phyloP scores from a whole-genome alignment of 2,329 filamentous ascomycete species.

The Ophiosphaerella narmari region DNA sequence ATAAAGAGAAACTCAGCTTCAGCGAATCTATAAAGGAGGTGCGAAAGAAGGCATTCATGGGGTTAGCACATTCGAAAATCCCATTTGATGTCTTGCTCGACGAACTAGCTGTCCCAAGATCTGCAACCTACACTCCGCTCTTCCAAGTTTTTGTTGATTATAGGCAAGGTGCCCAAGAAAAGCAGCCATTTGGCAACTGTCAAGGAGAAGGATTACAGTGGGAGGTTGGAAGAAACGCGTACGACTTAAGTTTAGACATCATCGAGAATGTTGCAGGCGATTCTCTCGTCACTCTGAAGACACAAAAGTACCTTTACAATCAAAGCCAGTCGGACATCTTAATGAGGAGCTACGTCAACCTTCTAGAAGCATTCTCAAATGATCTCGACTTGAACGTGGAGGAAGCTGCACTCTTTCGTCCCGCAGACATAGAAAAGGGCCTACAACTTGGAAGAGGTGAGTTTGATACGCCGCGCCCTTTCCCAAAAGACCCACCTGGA shows the following conservation, averaged over 20 bases:
- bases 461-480: no score
- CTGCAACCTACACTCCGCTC: constrained; percentile 35
- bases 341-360: no score
- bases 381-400: no score
- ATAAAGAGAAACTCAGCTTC: constrained; percentile 16
- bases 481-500: no score
- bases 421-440: no score
- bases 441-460: no score
- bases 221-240: constrained; percentile 13
- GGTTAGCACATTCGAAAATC: constrained; percentile 24
- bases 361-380: no score
- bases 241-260: constrained; percentile 19
- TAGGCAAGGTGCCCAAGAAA: constrained; percentile 4
- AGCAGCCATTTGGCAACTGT: constrained; percentile 24
- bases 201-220: constrained; percentile 24
- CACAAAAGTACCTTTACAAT: no score
- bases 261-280: no score
- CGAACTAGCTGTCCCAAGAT: constrained; percentile 22
- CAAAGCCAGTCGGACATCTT: no score
- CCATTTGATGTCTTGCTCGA: constrained; percentile 45
- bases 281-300: no score
- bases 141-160: constrained; percentile 47
- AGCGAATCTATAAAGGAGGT: constrained; percentile 15
- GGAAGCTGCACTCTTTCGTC: no score
- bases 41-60: constrained; percentile 1